Base-by-base conservation (phyloP, 352 stramenopile genomes). In the Phytophthora ramorum region DNA sequence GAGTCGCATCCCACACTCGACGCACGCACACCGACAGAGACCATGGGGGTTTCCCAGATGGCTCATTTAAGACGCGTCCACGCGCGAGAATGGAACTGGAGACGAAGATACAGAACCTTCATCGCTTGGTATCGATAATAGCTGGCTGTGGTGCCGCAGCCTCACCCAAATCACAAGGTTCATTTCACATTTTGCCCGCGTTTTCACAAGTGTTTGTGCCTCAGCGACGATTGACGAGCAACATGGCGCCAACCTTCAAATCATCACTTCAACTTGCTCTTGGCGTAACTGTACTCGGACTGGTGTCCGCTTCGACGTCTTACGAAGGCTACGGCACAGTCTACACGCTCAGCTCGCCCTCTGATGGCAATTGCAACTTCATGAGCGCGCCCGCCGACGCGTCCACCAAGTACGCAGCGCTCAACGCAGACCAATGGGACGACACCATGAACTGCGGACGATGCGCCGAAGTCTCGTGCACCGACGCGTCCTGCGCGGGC, bases 391-490 rank as follows among this genome's bases (percentile, higher is more conserved):
- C 71, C 10, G n/a, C 49, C 2, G 32, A 52, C 17, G 76, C 76
- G 3, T 50, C 44, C 2, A 75, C 60, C 20, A 81, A 79, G 26
- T 81, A 83, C 53, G 76, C 73, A 1, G 76, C 76, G 0, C 63
- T 85, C 53, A 85, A 85, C 41, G 51, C 56, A 19, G 51, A 69
- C 0, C 76, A 85, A 38, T 86, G 72, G 70, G 59, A 83, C 28
- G 62, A 61, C 12, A 72, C 60, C 16, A 75, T 71, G 62, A 76
- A 84, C 60, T 87, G 79, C 54, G 79, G 79, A 1, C 74, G 75
- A 4, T 88, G 79, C 30, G 79, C 73, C 0, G 38, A 80, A 64
- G 76, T 86, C 2, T 68, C 62, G 28, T 93, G 82, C 53, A 76
- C 71, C 8, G 84, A 92, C 61, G 38, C 73, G 16, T 67, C 58